Base-by-base conservation (phyloP, 2,329 filamentous ascomycete genomes). In the Trichothecium roseum region DNA sequence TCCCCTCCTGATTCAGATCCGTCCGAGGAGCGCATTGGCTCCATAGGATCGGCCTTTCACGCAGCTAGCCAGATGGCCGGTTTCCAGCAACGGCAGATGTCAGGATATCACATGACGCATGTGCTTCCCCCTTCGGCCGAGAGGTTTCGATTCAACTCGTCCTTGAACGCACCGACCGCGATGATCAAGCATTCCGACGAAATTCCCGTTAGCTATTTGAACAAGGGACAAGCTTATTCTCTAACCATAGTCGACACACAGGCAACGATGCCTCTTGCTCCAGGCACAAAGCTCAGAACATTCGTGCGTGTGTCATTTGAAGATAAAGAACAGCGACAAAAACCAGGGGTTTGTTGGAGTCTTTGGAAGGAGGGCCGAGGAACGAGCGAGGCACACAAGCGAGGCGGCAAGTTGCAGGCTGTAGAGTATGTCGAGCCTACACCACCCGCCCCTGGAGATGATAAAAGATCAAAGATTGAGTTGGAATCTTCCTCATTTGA, bases 231-330 rank as follows among this genome's bases (percentile, higher is more conserved):
- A 55, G 85, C 87, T 13, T 98, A 98, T 55, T 84, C 84, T 0
- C 66, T 98, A 14, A 83, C 84, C 3, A 73, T 98, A 18, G 67
- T 83, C 32, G 91, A 98, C 52, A 91, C 83, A 0, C 66, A 69
- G 5, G 74, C 81, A 2, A 65, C 70, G 2, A 60, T 79, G 4
- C 69, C 74, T 3, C 62, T 72, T 24, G 56, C 64, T 1, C 71
- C 71, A 4, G 78, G 77, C 8, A 66, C 80, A 12, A 81, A 74
- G 45, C 95, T 95, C 54, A 77, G 91, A 37, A 96, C 89, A 0
- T 94, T 82, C 53, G 75, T 98, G 32, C 81, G 91, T n/a, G 80
- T 98, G 32, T 95, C 89, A 0, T 98, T 96, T 50, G 89, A 98
- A 54, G 91, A 98, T 42, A 87, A 95, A 42, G 82, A 94, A 54